Evolutionary conservation across 176 grass and related monocot species (phyloP).

Genomic region (Triticum turgidum): DNA sequence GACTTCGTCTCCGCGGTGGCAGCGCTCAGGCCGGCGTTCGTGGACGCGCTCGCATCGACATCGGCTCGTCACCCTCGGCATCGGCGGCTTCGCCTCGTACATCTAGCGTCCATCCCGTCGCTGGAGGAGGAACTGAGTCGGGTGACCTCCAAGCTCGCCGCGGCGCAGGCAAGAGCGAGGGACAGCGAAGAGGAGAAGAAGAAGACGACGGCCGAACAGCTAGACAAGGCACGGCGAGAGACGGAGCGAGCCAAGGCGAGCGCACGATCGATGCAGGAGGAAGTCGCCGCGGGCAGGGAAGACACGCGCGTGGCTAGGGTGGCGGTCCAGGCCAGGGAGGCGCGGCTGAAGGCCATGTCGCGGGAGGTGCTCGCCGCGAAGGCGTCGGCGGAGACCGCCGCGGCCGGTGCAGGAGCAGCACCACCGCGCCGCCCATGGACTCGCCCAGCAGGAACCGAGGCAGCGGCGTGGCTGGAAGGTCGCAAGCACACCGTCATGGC

Average conservation of each 20-base stretch:
- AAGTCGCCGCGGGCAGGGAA: slow-evolving; percentile 41
- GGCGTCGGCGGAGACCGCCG: slow-evolving; percentile 42
- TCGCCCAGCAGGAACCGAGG: no score
- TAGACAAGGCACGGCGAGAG: slow-evolving; percentile 42
- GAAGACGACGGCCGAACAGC: background rate
- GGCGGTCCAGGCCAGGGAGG: slow-evolving; percentile 32
- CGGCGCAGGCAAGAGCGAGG: slow-evolving; percentile 30
- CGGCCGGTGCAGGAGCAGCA: background rate
- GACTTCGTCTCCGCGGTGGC: no score
- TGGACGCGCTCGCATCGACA: no score
- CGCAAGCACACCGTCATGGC: no score
- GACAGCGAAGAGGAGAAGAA: background rate
- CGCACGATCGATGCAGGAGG: slow-evolving; percentile 42
- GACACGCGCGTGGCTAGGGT: slow-evolving; percentile 42
- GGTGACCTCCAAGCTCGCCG: slow-evolving; percentile 30
- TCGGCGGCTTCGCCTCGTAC: no score
- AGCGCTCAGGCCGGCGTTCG: no score
- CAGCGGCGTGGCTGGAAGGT: no score
- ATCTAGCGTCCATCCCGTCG: slow-evolving; percentile 26
- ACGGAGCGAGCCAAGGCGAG: slow-evolving; percentile 48
- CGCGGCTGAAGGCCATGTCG: slow-evolving; percentile 40
- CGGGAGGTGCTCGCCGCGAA: slow-evolving; percentile 61
- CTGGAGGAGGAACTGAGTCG: slow-evolving; percentile 56
- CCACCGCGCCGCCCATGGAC: no score
- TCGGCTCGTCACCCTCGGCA: no score